These are phyloP conservation scores for Aspergillus phoenicis DNA, from an alignment of 2,329 filamentous ascomycete genomes.

Conservation along the genomic window DNA sequence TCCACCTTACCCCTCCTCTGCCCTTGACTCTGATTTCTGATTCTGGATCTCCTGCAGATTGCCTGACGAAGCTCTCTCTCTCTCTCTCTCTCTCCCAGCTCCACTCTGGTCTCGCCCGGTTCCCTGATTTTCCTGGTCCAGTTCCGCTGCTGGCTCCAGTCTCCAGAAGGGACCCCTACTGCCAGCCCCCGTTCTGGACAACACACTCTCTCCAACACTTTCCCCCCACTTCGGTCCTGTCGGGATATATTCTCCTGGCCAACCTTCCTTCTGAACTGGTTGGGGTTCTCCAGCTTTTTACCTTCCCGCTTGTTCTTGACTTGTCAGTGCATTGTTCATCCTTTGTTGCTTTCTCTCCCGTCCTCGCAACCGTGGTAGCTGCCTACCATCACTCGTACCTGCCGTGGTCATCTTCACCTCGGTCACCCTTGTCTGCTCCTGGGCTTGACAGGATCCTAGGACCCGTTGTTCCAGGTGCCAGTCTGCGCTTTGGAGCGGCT, in stretches of 20 bases:
- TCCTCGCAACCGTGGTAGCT: neutral
- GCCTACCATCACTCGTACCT: neutral
- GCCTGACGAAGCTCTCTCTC: neutral
- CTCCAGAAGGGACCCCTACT: neutral
- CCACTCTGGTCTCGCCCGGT: neutral
- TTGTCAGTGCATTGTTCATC: neutral
- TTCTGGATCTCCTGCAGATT: neutral
- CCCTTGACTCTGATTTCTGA: neutral
- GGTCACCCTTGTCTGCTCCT: neutral
- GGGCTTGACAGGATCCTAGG: neutral
- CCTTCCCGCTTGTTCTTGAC: neutral
- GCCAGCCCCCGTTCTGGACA: neutral
- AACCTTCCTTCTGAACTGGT: neutral
- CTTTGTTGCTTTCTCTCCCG: constrained; percentile 1
- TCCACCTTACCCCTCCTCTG: neutral
- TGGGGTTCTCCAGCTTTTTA: neutral
- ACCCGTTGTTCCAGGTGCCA: neutral
- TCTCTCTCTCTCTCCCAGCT: neutral
- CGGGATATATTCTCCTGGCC: neutral
- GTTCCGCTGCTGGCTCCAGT: neutral
- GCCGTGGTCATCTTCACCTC: neutral
- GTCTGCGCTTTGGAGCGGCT: neutral
- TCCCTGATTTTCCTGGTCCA: neutral
- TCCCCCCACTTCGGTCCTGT: neutral
- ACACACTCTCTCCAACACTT: neutral